These are phyloP conservation scores for grape (Vitis vinifera) DNA, from an alignment of 164 flowering plant genomes.

Conservation along the genomic window ASM3070453v1 NC_081821.1:5824501-5825000, in stretches of 20 bases:
- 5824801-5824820: conserved; percentile 10
- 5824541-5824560: conserved; percentile 95
- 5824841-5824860: conserved; percentile 8
- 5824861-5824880: background rate
- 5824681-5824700: too few species aligned
- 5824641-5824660: too few species aligned
- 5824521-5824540: conserved; percentile 94
- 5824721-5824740: background rate
- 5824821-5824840: conserved; percentile 10
- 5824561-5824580: conserved; percentile 60
- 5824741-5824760: background rate
- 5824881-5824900: background rate
- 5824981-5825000: conserved; percentile 2
- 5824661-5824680: too few species aligned
- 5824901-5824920: too few species aligned
- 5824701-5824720: too few species aligned
- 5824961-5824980: background rate
- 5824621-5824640: conserved; percentile 7
- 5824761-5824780: background rate
- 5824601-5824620: conserved; percentile 37
- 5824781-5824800: too few species aligned
- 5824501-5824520: conserved; percentile 95
- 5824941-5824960: too few species aligned
- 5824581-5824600: conserved; percentile 37
- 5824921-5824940: too few species aligned